A percentile compares a stretch with the other conserved stretches of the same genome.
These are phyloP conservation scores for Penicillium sp. DNA, from an alignment of 2,329 filamentous ascomycete species.

Conservation along the genomic window DNA sequence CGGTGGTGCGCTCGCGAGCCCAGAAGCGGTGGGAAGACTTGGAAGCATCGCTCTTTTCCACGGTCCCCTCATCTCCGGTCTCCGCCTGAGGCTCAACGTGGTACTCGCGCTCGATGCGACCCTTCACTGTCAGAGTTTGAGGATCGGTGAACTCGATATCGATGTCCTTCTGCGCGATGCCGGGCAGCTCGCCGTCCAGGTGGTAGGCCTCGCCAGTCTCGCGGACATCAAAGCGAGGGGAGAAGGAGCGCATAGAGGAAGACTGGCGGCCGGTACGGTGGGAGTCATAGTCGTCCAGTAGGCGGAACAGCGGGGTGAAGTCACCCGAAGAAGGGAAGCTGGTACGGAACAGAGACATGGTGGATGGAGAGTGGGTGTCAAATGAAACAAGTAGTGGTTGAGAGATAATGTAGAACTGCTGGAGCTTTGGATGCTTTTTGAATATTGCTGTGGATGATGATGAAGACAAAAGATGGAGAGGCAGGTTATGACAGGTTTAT, in stretches of 20 bases:
- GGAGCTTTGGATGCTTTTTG: not conserved
- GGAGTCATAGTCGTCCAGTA: conserved; percentile 44
- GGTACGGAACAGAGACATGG: conserved; percentile 36
- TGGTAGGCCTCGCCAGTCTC: conserved; percentile 44
- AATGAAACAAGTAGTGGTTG: not conserved
- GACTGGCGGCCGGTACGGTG: conserved; percentile 28
- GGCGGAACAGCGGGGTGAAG: conserved; percentile 44
- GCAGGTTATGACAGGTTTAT: conserved; percentile 12
- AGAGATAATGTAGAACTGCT: not conserved
- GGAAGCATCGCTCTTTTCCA: conserved; percentile 23
- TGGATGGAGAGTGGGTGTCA: conserved; percentile 10
- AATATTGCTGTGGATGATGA: not conserved
- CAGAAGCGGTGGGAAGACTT: conserved; percentile 50
- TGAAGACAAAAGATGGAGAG: not conserved
- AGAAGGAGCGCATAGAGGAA: conserved; percentile 30
- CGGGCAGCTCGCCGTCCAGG: conserved; percentile 49
- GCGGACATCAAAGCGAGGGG: conserved; percentile 47
- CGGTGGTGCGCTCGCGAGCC: conserved; percentile 57
- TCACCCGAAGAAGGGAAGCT: conserved; percentile 31
- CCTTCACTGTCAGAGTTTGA: conserved; percentile 46
- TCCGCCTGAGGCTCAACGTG: conserved; percentile 44
- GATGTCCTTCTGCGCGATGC: conserved; percentile 45
- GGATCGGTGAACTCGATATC: conserved; percentile 48
- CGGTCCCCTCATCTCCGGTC: conserved; percentile 38
- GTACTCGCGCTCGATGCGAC: conserved; percentile 39